Evolutionary conservation across 371 early-diverging fungal species (phyloP).

Genomic region (Mortierella sp.): DNA sequence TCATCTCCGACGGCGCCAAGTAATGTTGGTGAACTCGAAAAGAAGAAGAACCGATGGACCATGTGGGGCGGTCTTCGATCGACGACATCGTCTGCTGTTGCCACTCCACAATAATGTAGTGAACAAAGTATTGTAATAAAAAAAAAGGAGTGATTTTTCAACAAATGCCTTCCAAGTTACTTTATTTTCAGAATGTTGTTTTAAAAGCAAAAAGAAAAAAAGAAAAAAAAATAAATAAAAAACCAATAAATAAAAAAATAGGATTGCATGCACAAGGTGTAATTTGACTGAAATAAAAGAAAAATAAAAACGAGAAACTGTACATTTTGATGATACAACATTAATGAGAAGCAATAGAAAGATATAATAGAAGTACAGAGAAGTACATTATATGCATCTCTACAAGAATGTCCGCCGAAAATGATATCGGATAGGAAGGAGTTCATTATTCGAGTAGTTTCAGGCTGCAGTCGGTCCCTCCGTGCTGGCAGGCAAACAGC

Average conservation of each 20-base stretch:
- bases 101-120: background rate
- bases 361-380: background rate
- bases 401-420: too few relatives aligned
- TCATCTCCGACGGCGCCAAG: background rate
- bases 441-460: background rate
- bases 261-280: background rate
- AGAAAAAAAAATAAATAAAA: too few relatives aligned
- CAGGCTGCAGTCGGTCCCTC: background rate
- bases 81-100: background rate
- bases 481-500: conserved; percentile 7
- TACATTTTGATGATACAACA: conserved; percentile 2
- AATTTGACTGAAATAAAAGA: background rate
- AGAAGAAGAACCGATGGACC: conserved; percentile 38
- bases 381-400: background rate
- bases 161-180: background rate
- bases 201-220: too few relatives aligned
- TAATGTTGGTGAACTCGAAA: conserved; percentile 3
- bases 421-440: background rate
- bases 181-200: too few relatives aligned
- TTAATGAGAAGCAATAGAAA: background rate
- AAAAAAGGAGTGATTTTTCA: too few relatives aligned
- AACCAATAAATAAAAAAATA: background rate
- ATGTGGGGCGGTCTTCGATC: conserved; percentile 26
- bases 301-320: background rate
- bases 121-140: background rate